Base-by-base conservation (phyloP, 306 rosid species). In the Canavalia ensiformis region DNA sequence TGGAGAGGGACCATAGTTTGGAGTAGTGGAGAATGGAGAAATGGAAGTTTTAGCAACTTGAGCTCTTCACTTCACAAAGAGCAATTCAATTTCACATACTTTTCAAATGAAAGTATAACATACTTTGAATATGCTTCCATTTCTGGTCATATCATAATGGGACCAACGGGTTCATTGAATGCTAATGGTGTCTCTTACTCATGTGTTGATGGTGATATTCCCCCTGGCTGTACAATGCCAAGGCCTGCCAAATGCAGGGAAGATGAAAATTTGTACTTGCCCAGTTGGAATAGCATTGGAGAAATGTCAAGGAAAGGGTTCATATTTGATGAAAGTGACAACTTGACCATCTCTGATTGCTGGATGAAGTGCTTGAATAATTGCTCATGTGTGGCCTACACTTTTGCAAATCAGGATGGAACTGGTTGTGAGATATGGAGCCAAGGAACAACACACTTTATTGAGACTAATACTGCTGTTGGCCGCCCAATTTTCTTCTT, bases 361-460 rank as follows among this genome's bases (percentile, higher is more conserved):
- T 73, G 67, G 78, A 55, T 39, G 41, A 73, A 41, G 54, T 73
- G 78, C 52, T 56, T 73, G 67, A 56, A 56, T 2, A 73, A 73
- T 12, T 73, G 78, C 30, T 25, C 78, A 6, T 73, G 78, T 57
- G 13, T 39, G 41, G 78, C 78, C 25, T 73, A 55, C 67, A 4
- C 67, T 41, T 73, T 2, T 10, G 67, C 41, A 5, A 25, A 25
- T 41, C 28, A 39, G 41, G 67, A 73, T 11, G 41, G 5, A 39
- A 73, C 67, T 39, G 78, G 78, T 3, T 73, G 78, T 6, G 78
- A 73, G 52, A 56, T 73, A 9, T 73, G 78, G 67, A 29, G 7
- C 3, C 39, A 3, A 5, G 4, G 31, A 35, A 6, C 78, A 9
- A n/a, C 67, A 41, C 1, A 56, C 8, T 39, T 68, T 45, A 2